Evolutionary conservation across 805 yeast genomes (phyloP), one percentile per base, ranked within the genome.

Genomic region (Candida jianshihensis): DNA sequence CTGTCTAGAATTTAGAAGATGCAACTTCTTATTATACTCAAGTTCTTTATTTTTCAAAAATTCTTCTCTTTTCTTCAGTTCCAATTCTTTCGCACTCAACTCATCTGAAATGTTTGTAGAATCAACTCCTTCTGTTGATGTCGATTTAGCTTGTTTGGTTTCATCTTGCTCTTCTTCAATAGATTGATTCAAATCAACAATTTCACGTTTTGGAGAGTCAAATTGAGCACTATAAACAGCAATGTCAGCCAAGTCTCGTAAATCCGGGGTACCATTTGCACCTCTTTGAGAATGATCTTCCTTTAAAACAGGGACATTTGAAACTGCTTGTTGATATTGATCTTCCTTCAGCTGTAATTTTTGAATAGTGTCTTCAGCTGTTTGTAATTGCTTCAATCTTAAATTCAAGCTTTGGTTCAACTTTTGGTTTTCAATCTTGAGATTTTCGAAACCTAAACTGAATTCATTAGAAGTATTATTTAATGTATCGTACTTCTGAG

Each of bases 251-350:
- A 53, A 37, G 36, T 53, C 57, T 33, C 53, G 46, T 15, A 53
- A 36, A 42, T 52, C 58, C 17, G 58, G 57, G 1, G 58, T 53
- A n/a, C 56, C 58, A 5, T 24, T n/a, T 11, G 13, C 26, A 24
- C 26, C 26, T 24, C 26, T 24, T 9, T 24, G 14, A 24, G 13
- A n/a, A 24, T 6, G 13, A 24, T 6, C n/a, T 11, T 24, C 13
- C 13, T 24, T 24, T 24, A 11, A 11, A 8, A 11, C 26, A 9
- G 26, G 26, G 5, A 11, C n/a, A 11, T 6, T 6, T 24, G 26
- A 6, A 11, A n/a, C n/a, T 5, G 13, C 26, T 24, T 24, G 26
- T 24, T 9, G n/a, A 11, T 7, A 7, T 30, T 31, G 28, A 20
- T 12, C 22, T 17, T n/a, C n/a, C n/a, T n/a, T n/a, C n/a, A n/a